A percentile compares a stretch with the other conserved stretches of the same genome.
These are phyloP conservation scores for Cystobasidium sp. DNA, from an alignment of 1,284 basidiomycete species.

Conservation along the genomic window DNA sequence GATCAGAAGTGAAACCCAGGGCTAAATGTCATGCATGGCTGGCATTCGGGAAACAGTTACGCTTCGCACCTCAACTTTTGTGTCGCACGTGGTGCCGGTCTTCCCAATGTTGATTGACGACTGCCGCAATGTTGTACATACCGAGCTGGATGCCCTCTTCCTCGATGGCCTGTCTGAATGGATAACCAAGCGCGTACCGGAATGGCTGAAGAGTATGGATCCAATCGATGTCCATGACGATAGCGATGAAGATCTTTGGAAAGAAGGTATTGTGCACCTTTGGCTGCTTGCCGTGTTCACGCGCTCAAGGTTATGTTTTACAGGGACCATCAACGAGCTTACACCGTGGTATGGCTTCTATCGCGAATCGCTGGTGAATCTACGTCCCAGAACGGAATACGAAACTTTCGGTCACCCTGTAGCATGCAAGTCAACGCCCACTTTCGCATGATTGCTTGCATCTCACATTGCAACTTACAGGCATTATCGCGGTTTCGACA, in stretches of 20 bases:
- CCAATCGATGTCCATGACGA: conserved; percentile 27
- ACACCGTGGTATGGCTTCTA: conserved; percentile 46
- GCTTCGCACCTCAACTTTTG: conserved; percentile 43
- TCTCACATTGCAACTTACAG: conserved; percentile 6
- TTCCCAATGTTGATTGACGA: conserved; percentile 38
- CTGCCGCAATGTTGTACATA: conserved; percentile 26
- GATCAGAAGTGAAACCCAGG: neutral
- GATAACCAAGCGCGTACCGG: conserved; percentile 27
- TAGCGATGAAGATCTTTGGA: conserved; percentile 36
- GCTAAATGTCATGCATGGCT: neutral
- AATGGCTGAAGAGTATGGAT: conserved; percentile 39
- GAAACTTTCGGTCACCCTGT: conserved; percentile 47
- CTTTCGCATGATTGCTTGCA: neutral
- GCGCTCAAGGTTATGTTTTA: neutral
- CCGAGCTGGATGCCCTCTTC: conserved; percentile 44
- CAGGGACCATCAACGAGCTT: conserved; percentile 32
- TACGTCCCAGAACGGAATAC: conserved; percentile 39
- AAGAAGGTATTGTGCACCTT: conserved; percentile 17
- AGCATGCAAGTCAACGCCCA: conserved; percentile 25
- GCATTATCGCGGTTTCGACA: conserved; percentile 52
- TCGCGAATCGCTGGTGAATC: conserved; percentile 22
- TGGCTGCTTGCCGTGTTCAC: neutral
- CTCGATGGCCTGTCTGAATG: conserved; percentile 38
- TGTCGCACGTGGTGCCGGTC: conserved; percentile 29
- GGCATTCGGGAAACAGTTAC: conserved; percentile 22